These are phyloP conservation scores for Crithidia sp. DNA, from an alignment of 208 protist species.

Conservation along the genomic window DNA sequence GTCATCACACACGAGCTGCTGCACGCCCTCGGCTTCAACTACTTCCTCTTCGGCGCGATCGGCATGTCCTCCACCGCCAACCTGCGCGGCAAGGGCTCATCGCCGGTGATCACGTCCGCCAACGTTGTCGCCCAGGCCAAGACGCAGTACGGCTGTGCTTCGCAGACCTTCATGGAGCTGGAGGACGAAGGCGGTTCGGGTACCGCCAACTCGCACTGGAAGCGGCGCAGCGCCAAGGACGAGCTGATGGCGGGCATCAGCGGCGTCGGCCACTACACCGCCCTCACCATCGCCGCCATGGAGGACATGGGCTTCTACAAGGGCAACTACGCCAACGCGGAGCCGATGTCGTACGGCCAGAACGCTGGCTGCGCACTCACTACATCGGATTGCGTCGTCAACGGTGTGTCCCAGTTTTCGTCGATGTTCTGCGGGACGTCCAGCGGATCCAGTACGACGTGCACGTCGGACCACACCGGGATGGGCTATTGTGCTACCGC, in stretches of 20 bases:
- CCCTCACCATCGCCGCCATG: conserved; percentile 79
- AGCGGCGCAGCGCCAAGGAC: conserved; percentile 72
- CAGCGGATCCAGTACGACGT: too few relatives aligned
- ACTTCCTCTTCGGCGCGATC: conserved; percentile 13
- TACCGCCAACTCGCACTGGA: conserved; percentile 85
- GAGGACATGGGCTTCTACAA: conserved; percentile 85
- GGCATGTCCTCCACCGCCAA: conserved; percentile 19
- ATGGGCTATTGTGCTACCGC: too few relatives aligned
- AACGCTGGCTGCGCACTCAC: conserved; percentile 44
- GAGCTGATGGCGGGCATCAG: conserved; percentile 81
- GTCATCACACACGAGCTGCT: conserved; percentile 74
- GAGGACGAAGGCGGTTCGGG: conserved; percentile 69
- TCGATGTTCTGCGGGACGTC: too few relatives aligned
- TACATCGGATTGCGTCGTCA: too few relatives aligned
- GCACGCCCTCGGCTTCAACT: conserved; percentile 85
- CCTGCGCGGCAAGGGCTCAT: conserved; percentile 42
- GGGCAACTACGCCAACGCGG: conserved; percentile 56
- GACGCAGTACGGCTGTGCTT: conserved; percentile 50
- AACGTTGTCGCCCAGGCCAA: conserved; percentile 37
- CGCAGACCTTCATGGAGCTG: conserved; percentile 65
- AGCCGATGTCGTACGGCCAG: conserved; percentile 73
- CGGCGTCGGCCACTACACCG: conserved; percentile 47
- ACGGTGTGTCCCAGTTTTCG: too few relatives aligned
- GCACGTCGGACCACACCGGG: too few relatives aligned
- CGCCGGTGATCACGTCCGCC: conserved; percentile 36